Conservation (phyloP, 2,329 filamentous ascomycete genomes). For the Ophiostoma ulmi region DNA sequence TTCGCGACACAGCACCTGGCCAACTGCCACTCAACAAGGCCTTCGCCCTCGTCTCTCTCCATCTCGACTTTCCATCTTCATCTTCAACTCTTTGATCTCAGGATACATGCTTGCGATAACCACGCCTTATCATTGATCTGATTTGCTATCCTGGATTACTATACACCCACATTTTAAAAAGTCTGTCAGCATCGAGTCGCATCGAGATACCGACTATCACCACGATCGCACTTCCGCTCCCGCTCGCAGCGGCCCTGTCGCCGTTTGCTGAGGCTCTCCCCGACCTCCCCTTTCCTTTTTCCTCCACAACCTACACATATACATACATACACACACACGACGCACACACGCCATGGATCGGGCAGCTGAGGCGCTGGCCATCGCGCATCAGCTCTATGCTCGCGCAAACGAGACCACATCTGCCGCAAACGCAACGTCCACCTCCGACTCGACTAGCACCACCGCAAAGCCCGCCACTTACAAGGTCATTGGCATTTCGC, state of each 20-base stretch:
- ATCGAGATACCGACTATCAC: neutral
- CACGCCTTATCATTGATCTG: neutral
- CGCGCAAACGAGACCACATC: slow-evolving; percentile 38
- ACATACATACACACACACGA: neutral
- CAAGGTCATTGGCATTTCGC: slow-evolving; percentile 79
- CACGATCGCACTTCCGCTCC: slow-evolving; percentile 5
- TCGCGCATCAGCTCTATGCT: slow-evolving; percentile 37
- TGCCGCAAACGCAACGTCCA: slow-evolving; percentile 21
- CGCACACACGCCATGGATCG: slow-evolving; percentile 30
- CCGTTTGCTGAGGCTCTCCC: slow-evolving; percentile 20
- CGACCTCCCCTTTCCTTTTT: neutral
- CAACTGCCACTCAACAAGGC: slow-evolving; percentile 2
- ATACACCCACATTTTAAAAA: neutral
- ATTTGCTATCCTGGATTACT: neutral
- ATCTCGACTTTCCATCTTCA: neutral
- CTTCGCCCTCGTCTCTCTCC: neutral
- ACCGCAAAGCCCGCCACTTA: slow-evolving; percentile 46
- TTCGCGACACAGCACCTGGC: slow-evolving; percentile 7
- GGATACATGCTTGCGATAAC: neutral
- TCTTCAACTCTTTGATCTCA: neutral
- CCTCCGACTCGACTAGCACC: slow-evolving; percentile 22
- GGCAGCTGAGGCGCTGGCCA: slow-evolving; percentile 29
- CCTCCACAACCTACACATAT: neutral
- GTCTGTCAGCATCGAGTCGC: neutral
- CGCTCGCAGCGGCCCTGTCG: slow-evolving; percentile 22